Evolutionary conservation across 2,329 filamentous ascomycete species (phyloP), one percentile per base, ranked within the genome.

Genomic region (Exophiala aquamarina): DNA sequence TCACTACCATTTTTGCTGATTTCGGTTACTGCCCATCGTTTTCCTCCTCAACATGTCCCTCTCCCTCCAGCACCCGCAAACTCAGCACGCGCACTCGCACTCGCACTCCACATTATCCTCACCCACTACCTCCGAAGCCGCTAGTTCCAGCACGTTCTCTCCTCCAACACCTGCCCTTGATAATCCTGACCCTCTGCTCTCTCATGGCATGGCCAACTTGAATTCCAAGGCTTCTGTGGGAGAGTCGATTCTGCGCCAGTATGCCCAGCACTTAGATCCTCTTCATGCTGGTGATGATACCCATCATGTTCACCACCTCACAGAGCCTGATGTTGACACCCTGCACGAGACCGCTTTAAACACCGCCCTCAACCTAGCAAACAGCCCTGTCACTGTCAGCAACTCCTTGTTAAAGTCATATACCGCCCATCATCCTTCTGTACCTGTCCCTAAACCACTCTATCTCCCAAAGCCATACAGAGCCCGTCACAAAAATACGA

Each of bases 401-500:
- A 41, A 60, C 13, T 44, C 59, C 14, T 51, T 52, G 21, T 62
- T 66, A 31, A 63, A 65, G 29, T 46, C 53, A 11, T 58, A 58
- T 19, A 52, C 58, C 41, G 54, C 64, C 8, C 51, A 55, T 18
- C 52, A 55, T 37, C 52, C 63, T 17, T 58, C 61, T 10, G 47
- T 61, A 5, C 59, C 65, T n/a, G 57, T 63, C 9, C 61, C 67
- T 34, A 63, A 63, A 17, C 60, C 63, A 20, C 59, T 71, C 23
- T 68, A 54, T 52, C 54, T 67, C 33, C 63, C 65, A 31, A 64
- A 63, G 50, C 58, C 64, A 48, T 57, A 65, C 47, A 54, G 63
- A 47, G 60, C 63, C 53, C 75, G 76, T 55, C 72, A 69, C 41
- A 77, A 74, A 63, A 75, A 70, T 65, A 67, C 71, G 13, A 72